Evolutionary conservation across 495 filamentous ascomycete species (phyloP), one percentile per base, ranked within the genome.

Genomic region (Podospora anserina): DNA sequence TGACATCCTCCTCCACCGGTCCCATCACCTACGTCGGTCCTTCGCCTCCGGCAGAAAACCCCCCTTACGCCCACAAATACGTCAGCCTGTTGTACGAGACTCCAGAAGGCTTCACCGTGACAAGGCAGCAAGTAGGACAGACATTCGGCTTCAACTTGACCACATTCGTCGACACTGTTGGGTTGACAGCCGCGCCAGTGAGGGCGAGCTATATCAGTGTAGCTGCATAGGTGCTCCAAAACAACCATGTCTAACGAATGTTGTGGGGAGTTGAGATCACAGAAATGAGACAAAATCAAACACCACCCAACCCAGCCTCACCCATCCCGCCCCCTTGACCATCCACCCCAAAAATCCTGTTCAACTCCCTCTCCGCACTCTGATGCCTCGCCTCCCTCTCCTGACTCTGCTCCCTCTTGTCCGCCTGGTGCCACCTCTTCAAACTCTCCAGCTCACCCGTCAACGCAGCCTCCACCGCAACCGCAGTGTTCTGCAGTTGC

Each of bases 21-120:
- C 82, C 82, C 7, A 70, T 79, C 1, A 66, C 81, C 0, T 84
- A 82, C 72, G 76, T 80, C 32, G 81, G 73, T 1, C 81, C 82
- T 1, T 76, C 70, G 5, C 82, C 82, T 0, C 81, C 78, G 11
- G 72, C 80, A n/a, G 79, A 84, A 72, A 78, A 70, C 0, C 82
- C 82, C 13, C 74, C 76, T 11, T 78, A 82, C 65, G 77, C 82
- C 7, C 82, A 84, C 69, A 77, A 79, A 49, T 84, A 84, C 75
- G 77, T 82, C 15, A 77, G 80, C 63, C 69, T 84, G 53, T 66
- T 84, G 9, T 82, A 76, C 73, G 77, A 75, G 57, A 70, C 68
- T 4, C 39, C 59, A 1, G 59, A 39, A 2, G 68, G 66, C 3
- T 83, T 76, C 34, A 65, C 74, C 44, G 80, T 80, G 63, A 62